These are phyloP conservation scores for Xylariales sp. DNA, from an alignment of 2,329 filamentous ascomycete species.

Conservation along the genomic window DNA sequence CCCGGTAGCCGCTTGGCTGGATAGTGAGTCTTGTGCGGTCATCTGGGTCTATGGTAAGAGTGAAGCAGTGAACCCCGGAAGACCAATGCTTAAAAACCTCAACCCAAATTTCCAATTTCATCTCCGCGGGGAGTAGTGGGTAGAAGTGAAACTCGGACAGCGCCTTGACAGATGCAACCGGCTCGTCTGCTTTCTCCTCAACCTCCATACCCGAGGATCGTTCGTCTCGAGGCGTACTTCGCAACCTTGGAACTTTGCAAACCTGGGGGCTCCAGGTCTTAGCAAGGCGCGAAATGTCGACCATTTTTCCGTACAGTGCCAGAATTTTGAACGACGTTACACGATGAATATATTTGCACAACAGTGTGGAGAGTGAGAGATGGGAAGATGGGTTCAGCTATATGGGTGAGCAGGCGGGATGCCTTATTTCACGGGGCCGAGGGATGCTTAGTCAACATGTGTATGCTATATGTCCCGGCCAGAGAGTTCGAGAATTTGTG, in stretches of 20 bases:
- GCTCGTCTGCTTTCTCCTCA: neutral
- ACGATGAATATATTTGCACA: neutral
- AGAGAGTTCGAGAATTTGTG: neutral
- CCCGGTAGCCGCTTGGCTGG: neutral
- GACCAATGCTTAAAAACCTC: conserved; percentile 3
- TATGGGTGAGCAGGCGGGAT: neutral
- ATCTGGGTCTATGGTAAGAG: neutral
- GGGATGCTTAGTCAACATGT: neutral
- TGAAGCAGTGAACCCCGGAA: conserved; percentile 42
- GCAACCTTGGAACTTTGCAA: neutral
- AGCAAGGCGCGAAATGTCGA: too few species aligned
- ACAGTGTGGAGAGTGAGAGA: neutral
- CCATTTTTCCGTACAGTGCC: too few species aligned
- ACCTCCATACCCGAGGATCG: neutral
- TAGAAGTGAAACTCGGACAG: conserved; percentile 23
- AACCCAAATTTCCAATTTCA: conserved; percentile 44
- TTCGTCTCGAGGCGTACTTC: neutral
- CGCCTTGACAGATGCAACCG: neutral
- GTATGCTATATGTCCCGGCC: too few species aligned
- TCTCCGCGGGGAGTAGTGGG: conserved; percentile 39
- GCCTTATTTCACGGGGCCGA: neutral
- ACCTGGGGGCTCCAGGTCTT: neutral
- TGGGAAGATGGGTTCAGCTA: neutral
- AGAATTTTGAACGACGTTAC: neutral
- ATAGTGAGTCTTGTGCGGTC: neutral